Percentiles rank a stretch among this genome's conserved stretches.
phyloP scores from a whole-genome alignment of 2,329 filamentous ascomycete species.

The Colletotrichum somersetense region DNA sequence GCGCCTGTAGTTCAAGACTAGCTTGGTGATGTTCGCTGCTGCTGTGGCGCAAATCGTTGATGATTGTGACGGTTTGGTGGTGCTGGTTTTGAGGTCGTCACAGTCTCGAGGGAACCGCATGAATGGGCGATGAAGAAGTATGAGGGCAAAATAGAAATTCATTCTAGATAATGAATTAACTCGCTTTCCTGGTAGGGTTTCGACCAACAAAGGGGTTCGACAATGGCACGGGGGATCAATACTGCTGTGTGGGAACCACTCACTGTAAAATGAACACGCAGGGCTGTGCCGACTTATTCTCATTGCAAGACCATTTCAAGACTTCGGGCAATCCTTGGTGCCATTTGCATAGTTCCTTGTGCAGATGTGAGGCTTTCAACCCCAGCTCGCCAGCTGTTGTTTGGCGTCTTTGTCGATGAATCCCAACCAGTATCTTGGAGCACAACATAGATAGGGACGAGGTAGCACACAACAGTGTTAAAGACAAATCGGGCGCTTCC shows the following conservation, averaged over 20 bases:
- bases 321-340: not conserved
- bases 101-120: not conserved
- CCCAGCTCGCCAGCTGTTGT: not conserved
- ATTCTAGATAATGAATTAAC: constrained; percentile 4
- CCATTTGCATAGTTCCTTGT: constrained; percentile 25
- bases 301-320: not conserved
- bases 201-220: not conserved
- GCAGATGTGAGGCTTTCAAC: not conserved
- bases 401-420: constrained; percentile 6
- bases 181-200: not conserved
- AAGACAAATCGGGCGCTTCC: not conserved
- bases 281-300: not conserved
- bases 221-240: not conserved
- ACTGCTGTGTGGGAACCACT: not conserved
- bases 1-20: not conserved
- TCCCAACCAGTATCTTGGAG: constrained; percentile 1
- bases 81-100: not conserved
- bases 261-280: constrained; percentile 25
- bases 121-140: constrained; percentile 33
- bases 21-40: constrained; percentile 15
- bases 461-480: not conserved
- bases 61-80: not conserved
- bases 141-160: constrained; percentile 22
- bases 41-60: constrained; percentile 1
- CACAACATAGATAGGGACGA: constrained; percentile 9